phyloP scores from a whole-genome alignment of 2,329 filamentous ascomycete genomes.

The Pseudogymnoascus sp. region DNA sequence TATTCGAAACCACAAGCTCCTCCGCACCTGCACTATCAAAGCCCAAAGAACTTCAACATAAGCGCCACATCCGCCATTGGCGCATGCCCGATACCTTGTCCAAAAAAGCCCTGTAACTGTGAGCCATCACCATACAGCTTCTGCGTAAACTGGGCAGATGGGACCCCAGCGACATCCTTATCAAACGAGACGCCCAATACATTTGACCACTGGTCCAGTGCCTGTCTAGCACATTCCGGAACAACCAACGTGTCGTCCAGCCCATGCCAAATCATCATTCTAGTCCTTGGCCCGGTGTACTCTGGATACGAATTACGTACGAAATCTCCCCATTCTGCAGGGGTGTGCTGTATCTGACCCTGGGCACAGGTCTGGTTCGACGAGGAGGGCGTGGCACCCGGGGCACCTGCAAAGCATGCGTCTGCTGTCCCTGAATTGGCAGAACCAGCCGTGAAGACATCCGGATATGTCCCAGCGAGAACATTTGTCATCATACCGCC shows the following conservation, averaged over 20 bases:
- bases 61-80: no score
- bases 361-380: conserved; percentile 47
- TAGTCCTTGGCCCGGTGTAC: conserved; percentile 31
- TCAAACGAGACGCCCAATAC: conserved; percentile 33
- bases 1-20: no score
- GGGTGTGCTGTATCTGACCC: conserved; percentile 12
- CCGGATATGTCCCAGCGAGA: conserved; percentile 37
- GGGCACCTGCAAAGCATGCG: conserved; percentile 33
- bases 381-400: conserved; percentile 34
- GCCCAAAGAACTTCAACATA: no score
- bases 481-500: conserved; percentile 43
- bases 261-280: conserved; percentile 33
- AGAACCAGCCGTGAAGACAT: conserved; percentile 36
- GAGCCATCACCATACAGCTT: no score
- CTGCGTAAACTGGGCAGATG: no score
- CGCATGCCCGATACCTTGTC: no score
- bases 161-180: conserved; percentile 22
- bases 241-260: conserved; percentile 30
- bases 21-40: no score
- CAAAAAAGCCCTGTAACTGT: no score
- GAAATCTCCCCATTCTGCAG: conserved; percentile 40
- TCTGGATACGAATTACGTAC: conserved; percentile 32
- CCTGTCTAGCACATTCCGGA: conserved; percentile 34
- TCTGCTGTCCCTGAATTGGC: conserved; percentile 31
- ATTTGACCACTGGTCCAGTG: conserved; percentile 38